Conservation (phyloP, 208 protist species). For the Leishmania lainsoni region DNA sequence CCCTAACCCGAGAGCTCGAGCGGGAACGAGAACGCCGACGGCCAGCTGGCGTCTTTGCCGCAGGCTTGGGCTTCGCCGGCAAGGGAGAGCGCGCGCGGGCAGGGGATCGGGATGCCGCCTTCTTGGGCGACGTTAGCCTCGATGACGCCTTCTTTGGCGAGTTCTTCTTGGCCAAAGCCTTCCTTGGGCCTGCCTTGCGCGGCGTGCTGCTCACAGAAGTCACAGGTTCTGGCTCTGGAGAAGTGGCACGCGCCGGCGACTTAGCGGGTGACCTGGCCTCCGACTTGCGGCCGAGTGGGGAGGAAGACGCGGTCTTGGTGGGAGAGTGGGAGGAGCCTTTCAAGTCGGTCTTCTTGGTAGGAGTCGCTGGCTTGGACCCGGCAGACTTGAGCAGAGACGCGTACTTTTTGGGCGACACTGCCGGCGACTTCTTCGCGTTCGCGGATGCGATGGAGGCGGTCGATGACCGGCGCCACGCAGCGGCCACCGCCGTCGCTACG, state of each 20-base stretch:
- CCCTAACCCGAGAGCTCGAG: constrained; percentile 8
- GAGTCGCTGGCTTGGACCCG: constrained; percentile 22
- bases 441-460: constrained; percentile 7
- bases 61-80: constrained; percentile 25
- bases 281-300: constrained; percentile 14
- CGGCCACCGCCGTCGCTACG: constrained; percentile 5
- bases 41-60: constrained; percentile 14
- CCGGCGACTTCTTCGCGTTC: constrained; percentile 35
- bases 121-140: not conserved
- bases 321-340: not conserved
- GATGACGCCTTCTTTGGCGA: constrained; percentile 11
- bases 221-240: not conserved
- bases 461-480: constrained; percentile 15
- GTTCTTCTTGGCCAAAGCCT: constrained; percentile 6
- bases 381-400: constrained; percentile 29
- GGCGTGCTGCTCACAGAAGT: constrained; percentile 1
- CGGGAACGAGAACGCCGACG: constrained; percentile 15
- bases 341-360: constrained; percentile 4
- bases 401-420: constrained; percentile 9
- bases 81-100: constrained; percentile 23
- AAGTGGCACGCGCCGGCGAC: constrained; percentile 9
- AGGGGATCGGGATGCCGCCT: constrained; percentile 21
- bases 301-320: not conserved
- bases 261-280: not conserved
- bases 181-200: constrained; percentile 24